A percentile compares a stretch with the other conserved stretches of the same genome.
These are phyloP conservation scores for Nothopassalora personata DNA, from an alignment of 2,329 filamentous ascomycete species.

Conservation along the genomic window DNA sequence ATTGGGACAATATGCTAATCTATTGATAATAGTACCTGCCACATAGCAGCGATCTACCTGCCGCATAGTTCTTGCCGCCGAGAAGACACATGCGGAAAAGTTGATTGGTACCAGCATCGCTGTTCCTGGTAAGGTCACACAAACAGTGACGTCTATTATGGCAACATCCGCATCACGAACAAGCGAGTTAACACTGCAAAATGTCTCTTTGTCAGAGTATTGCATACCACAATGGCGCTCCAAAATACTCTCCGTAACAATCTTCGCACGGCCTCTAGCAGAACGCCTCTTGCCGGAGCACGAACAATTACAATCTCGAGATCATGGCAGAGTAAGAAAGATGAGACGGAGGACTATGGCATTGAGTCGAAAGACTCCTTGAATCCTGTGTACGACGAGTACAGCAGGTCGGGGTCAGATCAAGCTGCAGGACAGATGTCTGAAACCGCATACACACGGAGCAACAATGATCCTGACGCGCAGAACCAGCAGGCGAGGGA, in stretches of 20 bases:
- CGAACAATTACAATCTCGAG: neutral
- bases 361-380: neutral
- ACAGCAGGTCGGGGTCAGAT: neutral
- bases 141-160: neutral
- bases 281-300: neutral
- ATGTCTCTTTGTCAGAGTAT: neutral
- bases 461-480: neutral
- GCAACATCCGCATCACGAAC: neutral
- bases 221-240: neutral
- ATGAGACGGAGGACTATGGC: neutral
- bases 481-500: neutral
- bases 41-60: no score
- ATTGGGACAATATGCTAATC: no score
- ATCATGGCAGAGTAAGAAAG: conserved; percentile 1
- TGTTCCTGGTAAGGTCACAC: neutral
- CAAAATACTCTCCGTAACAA: neutral
- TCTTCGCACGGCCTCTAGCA: neutral
- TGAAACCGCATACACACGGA: neutral
- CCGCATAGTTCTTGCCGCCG: no score
- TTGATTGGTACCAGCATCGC: neutral
- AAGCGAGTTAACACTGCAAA: neutral
- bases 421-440: neutral
- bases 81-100: neutral
- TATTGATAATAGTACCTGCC: no score
- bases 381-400: neutral